phyloP scores from a whole-genome alignment of 345 rosid genomes.

The Aegle marmelos region DNA sequence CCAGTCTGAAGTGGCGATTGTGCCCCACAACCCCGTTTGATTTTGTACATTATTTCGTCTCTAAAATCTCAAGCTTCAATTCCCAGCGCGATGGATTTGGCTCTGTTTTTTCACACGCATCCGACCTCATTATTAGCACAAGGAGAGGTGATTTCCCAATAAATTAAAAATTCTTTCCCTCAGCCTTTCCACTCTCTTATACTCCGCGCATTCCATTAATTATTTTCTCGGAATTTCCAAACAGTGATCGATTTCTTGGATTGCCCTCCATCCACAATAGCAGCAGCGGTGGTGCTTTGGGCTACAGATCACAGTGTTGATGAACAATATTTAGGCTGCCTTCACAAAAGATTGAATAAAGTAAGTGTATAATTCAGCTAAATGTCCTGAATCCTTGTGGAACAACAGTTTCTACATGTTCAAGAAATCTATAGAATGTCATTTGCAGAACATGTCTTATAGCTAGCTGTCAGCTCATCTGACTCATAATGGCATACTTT shows the following conservation, averaged over 20 bases:
- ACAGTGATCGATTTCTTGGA: slow-evolving; percentile 36
- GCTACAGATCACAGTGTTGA: slow-evolving; percentile 16
- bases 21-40: slow-evolving; percentile 33
- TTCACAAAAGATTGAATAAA: slow-evolving; percentile 24
- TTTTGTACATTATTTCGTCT: slow-evolving; percentile 26
- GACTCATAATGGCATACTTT: not conserved
- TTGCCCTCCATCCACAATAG: slow-evolving; percentile 30
- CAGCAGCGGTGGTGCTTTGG: slow-evolving; percentile 32
- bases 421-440: not conserved
- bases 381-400: too few relatives aligned
- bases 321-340: slow-evolving; percentile 19
- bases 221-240: not conserved
- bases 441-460: not conserved
- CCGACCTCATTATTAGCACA: slow-evolving; percentile 20
- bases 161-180: not conserved
- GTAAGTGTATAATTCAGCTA: slow-evolving; percentile 6
- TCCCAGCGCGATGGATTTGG: not conserved
- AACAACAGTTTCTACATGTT: not conserved
- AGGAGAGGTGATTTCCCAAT: slow-evolving; percentile 24
- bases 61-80: slow-evolving; percentile 16
- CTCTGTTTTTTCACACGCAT: slow-evolving; percentile 1
- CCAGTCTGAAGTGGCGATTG: slow-evolving; percentile 34
- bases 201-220: not conserved
- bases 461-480: not conserved
- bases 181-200: not conserved